Percentiles rank a stretch among this genome's conserved stretches.
phyloP scores from a whole-genome alignment of 768 basidiomycete species.

The Suillus fuscotomentosus region DNA sequence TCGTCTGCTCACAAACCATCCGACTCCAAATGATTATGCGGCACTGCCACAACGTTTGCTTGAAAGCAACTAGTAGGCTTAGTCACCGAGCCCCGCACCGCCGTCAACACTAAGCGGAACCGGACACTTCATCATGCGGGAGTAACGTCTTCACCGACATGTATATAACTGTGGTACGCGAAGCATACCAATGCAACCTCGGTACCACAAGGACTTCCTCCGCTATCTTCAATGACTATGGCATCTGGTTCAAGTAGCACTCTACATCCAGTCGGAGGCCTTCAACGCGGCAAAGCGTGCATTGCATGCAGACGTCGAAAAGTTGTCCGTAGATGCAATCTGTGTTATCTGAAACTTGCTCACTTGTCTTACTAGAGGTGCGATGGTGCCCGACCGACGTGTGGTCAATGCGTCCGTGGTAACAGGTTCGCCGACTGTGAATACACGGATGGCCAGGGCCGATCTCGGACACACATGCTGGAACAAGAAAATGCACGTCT shows the following conservation, averaged over 20 bases:
- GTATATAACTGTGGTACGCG: not conserved
- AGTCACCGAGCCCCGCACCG: not conserved
- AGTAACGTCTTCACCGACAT: not conserved
- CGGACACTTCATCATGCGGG: not conserved
- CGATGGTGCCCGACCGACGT: constrained; percentile 62
- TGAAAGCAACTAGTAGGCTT: not conserved
- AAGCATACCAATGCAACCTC: too few relatives aligned
- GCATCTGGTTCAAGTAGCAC: constrained; percentile 1
- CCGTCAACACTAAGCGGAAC: not conserved
- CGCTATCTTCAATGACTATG: not conserved
- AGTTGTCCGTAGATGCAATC: constrained; percentile 33
- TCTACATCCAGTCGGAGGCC: constrained; percentile 15
- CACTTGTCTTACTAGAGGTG: constrained; percentile 48
- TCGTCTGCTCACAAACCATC: not conserved
- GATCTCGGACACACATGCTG: constrained; percentile 57
- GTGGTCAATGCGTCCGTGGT: constrained; percentile 59
- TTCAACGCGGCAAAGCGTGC: constrained; percentile 52
- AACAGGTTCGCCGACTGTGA: constrained; percentile 69
- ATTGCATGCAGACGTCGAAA: constrained; percentile 54
- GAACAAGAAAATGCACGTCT: constrained; percentile 59
- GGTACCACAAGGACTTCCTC: not conserved
- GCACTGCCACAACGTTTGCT: not conserved
- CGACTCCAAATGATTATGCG: too few relatives aligned
- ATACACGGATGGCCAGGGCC: constrained; percentile 62
- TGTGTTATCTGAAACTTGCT: too few relatives aligned